phyloP scores from a whole-genome alignment of 176 grass and related monocot species.

The Cocos nucifera region DNA sequence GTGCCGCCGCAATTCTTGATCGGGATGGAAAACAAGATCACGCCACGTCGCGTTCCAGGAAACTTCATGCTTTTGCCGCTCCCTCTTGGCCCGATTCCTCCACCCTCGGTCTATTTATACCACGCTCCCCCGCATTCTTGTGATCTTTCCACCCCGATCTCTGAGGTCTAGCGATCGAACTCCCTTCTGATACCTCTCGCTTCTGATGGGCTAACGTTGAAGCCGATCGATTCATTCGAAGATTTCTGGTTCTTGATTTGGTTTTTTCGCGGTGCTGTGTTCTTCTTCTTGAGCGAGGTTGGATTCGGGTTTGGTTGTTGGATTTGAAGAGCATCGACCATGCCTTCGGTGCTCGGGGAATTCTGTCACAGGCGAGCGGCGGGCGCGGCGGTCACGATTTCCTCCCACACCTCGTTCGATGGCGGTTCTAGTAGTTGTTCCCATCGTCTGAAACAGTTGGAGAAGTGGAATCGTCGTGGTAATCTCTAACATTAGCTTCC shows the following conservation, averaged over 20 bases:
- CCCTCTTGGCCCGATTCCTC: too few species aligned
- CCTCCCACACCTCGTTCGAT: conserved; percentile 19
- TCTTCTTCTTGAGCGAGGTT: conserved; percentile 31
- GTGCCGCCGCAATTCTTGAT: too few species aligned
- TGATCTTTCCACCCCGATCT: too few species aligned
- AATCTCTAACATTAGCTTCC: conserved; percentile 54
- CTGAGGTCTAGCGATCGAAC: too few species aligned
- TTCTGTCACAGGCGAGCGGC: conserved; percentile 34
- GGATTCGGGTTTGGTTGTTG: conserved; percentile 37
- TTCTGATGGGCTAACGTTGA: too few species aligned
- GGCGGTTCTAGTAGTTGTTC: conserved; percentile 21
- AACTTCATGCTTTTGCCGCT: too few species aligned
- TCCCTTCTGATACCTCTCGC: too few species aligned
- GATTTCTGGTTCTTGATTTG: background rate
- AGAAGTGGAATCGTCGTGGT: conserved; percentile 26
- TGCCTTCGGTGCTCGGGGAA: conserved; percentile 59
- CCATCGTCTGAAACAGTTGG: conserved; percentile 36
- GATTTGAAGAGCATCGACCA: conserved; percentile 34
- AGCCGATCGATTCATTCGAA: too few species aligned
- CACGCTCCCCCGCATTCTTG: too few species aligned
- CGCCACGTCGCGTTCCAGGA: too few species aligned
- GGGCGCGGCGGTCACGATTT: conserved; percentile 24
- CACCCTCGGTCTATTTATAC: too few species aligned
- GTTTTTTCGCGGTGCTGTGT: background rate
- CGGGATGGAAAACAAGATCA: too few species aligned